Evolutionary conservation across 2,329 filamentous ascomycete species (phyloP), one percentile per base, ranked within the genome.

Genomic region (Aspergillus sp.): DNA sequence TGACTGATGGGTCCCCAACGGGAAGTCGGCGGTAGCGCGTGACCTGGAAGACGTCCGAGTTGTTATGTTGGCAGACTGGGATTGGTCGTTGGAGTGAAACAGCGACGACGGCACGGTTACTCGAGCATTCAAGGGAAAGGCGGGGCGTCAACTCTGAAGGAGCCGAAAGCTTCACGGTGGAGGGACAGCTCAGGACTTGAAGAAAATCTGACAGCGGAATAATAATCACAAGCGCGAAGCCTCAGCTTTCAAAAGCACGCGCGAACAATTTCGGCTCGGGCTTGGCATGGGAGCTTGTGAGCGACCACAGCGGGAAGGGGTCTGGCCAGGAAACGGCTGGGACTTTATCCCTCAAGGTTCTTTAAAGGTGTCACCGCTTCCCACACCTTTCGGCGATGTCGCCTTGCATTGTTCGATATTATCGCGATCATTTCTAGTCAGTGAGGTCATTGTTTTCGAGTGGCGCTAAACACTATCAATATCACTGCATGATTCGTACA

Each of bases 1-100:
- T 73, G 51, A 65, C 57, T 61, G 53, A 61, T 62, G 54, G 58
- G 47, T 58, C 57, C 60, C 57, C 54, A 34, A 41, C 57, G n/a
- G 47, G 54, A 48, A 54, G 57, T 64, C 48, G 43, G 15, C 19
- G 8, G 34, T 43, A 34, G 51, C 49, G 51, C 49, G 31, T 22
- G 25, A 30, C 22, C 51, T 41, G 47, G 52, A 19, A 54, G 52
- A 7, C 30, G 31, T 50, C 50, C 22, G n/a, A 34, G 31, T 25
- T 17, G 28, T 63, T 50, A 56, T 38, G 56, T 67, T 60, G 34
- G 56, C 56, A 48, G 41, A 46, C 19, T 30, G 22, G 49, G 28
- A 46, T 28, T 25, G 28, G 15, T 48, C 54, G 47, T 41, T 30
- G 30, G 30, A 43, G n/a, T n/a, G 19, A 28, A 55, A 57, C 43